A percentile compares a stretch with the other conserved stretches of the same genome.
Conservation (phyloP, 192 early-diverging fungal species). For the Linnemannia exigua region DNA sequence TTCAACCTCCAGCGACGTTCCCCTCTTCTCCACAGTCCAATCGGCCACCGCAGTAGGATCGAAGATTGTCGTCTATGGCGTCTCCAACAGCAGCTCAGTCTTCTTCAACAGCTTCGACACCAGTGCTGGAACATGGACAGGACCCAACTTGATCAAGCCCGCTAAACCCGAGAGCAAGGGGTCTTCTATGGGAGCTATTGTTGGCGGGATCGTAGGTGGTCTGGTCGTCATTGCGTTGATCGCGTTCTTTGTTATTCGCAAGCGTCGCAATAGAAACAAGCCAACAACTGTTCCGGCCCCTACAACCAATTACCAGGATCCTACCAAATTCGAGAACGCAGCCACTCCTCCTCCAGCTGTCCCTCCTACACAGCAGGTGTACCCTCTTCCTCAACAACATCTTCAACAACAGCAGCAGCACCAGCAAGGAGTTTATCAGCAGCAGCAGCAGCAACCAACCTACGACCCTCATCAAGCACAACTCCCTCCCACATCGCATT, state of each 20-base stretch:
- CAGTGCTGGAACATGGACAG: constrained; percentile 15
- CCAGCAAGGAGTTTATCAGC: not conserved
- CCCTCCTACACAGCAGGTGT: constrained; percentile 27
- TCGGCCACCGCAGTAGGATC: constrained; percentile 12
- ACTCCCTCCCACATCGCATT: not conserved
- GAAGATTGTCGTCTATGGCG: constrained; percentile 26
- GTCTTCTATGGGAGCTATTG: constrained; percentile 15
- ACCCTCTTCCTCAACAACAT: constrained; percentile 18
- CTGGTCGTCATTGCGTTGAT: constrained; percentile 32
- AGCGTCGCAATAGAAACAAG: constrained; percentile 14
- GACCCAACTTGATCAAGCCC: constrained; percentile 25
- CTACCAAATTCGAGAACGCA: not conserved
- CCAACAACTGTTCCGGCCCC: not conserved
- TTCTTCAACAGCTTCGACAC: constrained; percentile 38
- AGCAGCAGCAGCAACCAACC: constrained; percentile 18
- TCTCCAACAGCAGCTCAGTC: not conserved
- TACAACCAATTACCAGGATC: not conserved
- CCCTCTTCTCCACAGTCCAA: constrained; percentile 17
- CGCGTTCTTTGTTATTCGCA: constrained; percentile 29
- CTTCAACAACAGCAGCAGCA: constrained; percentile 28
- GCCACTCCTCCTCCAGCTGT: not conserved
- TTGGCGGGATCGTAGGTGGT: constrained; percentile 40
- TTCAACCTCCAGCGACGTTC: constrained; percentile 25
- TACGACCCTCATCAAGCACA: constrained; percentile 10
- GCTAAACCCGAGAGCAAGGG: not conserved